A percentile compares a stretch with the other conserved stretches of the same genome.
Conservation (phyloP, 768 basidiomycete genomes). For the Amanita subjunquillea region DNA sequence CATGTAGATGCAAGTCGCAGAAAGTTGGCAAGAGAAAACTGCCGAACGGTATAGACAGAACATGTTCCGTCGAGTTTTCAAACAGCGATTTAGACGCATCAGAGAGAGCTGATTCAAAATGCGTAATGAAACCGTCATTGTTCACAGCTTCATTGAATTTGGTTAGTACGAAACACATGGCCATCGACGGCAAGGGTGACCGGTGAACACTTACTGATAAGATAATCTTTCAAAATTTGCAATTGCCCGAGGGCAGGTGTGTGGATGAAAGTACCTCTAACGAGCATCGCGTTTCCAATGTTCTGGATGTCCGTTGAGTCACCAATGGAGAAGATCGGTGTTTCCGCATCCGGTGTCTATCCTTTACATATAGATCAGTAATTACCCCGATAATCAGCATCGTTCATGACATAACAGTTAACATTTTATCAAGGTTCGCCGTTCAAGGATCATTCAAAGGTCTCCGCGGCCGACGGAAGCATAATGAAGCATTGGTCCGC, state of each 20-base stretch:
- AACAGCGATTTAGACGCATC: constrained; percentile 21
- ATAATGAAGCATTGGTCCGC: background rate
- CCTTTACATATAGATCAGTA: too few species aligned
- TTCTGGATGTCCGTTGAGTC: background rate
- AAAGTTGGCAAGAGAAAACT: constrained; percentile 72
- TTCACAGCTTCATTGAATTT: constrained; percentile 15
- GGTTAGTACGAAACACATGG: background rate
- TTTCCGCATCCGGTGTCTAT: background rate
- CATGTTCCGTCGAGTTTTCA: constrained; percentile 8
- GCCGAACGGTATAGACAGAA: constrained; percentile 32
- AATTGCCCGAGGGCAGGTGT: constrained; percentile 42
- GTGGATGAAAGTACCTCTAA: constrained; percentile 46
- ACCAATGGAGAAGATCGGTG: background rate
- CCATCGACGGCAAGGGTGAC: background rate
- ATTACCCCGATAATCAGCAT: background rate
- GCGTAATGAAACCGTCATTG: constrained; percentile 38
- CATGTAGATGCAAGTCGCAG: constrained; percentile 78
- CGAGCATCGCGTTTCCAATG: background rate
- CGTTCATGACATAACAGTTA: background rate
- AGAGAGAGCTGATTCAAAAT: constrained; percentile 30
- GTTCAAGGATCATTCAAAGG: background rate
- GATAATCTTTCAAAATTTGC: constrained; percentile 43
- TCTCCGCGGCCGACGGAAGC: background rate
- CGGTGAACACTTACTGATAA: constrained; percentile 31
- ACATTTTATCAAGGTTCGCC: background rate